A percentile compares a stretch with the other conserved stretches of the same genome.
phyloP scores from a whole-genome alignment of 176 grass and related monocot genomes.

The Saccharum spontaneum region DNA sequence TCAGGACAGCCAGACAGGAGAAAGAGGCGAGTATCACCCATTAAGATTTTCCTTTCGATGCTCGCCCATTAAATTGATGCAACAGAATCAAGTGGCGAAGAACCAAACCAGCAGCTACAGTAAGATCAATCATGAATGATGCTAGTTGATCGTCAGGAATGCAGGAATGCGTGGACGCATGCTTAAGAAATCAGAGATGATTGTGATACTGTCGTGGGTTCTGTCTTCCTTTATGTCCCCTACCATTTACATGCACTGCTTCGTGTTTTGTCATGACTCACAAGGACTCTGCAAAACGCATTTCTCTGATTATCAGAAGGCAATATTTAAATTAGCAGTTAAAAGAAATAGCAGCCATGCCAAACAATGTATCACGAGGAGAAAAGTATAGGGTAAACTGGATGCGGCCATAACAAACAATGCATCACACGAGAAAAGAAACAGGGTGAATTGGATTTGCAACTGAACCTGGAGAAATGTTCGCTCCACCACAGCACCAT shows the following conservation, averaged over 20 bases:
- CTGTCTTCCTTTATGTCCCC: background rate
- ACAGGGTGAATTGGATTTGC: background rate
- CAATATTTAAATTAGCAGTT: background rate
- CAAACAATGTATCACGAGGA: background rate
- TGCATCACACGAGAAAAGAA: background rate
- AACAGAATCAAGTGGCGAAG: background rate
- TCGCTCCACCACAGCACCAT: background rate
- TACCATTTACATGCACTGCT: background rate
- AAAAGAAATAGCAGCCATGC: background rate
- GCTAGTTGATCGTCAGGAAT: background rate
- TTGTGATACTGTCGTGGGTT: background rate
- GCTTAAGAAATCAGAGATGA: background rate
- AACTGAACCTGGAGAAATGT: background rate
- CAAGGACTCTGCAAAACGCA: background rate
- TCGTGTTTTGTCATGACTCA: background rate
- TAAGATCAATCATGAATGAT: background rate
- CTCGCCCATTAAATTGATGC: background rate
- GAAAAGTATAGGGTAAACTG: background rate
- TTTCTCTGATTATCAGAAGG: background rate
- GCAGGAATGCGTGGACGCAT: background rate
- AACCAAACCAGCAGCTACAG: slow-evolving; percentile 15
- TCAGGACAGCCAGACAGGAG: background rate
- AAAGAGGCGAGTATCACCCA: background rate
- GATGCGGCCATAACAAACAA: background rate
- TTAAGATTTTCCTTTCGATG: background rate